Evolutionary conservation across 257 asterid genomes (phyloP).

Genomic region (Vinca minor): DNA sequence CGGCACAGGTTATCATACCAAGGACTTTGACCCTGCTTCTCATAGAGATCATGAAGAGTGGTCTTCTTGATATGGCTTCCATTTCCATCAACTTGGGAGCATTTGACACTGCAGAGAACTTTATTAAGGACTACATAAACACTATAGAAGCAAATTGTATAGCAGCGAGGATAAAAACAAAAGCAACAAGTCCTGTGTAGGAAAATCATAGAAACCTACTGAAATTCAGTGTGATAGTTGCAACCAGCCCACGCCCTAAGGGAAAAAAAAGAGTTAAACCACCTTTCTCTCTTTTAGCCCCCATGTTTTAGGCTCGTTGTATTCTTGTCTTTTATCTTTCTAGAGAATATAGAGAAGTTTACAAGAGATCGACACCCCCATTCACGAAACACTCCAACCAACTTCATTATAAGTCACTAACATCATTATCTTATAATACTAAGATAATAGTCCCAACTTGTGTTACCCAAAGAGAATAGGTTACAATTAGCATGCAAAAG

Average conservation of each 20-base stretch:
- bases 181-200: background rate
- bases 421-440: too few species aligned
- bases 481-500: too few species aligned
- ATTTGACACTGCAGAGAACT: conserved; percentile 49
- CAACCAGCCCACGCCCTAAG: too few species aligned
- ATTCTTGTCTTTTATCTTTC: too few species aligned
- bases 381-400: too few species aligned
- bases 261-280: background rate
- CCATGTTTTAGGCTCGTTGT: too few species aligned
- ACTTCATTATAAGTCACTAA: too few species aligned
- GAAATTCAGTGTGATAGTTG: background rate
- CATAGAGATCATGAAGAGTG: conserved; percentile 90
- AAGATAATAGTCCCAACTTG: too few species aligned
- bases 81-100: conserved; percentile 70
- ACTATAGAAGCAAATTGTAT: background rate
- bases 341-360: background rate
- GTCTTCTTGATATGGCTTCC: conserved; percentile 65
- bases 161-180: background rate
- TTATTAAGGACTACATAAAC: background rate
- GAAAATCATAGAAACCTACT: background rate
- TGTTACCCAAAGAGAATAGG: too few species aligned
- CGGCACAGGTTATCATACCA: conserved; percentile 97
- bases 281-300: background rate
- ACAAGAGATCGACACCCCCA: background rate
- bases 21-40: conserved; percentile 94